Base-by-base conservation (phyloP, 768 basidiomycete species). In the Lentinula boryana region DNA sequence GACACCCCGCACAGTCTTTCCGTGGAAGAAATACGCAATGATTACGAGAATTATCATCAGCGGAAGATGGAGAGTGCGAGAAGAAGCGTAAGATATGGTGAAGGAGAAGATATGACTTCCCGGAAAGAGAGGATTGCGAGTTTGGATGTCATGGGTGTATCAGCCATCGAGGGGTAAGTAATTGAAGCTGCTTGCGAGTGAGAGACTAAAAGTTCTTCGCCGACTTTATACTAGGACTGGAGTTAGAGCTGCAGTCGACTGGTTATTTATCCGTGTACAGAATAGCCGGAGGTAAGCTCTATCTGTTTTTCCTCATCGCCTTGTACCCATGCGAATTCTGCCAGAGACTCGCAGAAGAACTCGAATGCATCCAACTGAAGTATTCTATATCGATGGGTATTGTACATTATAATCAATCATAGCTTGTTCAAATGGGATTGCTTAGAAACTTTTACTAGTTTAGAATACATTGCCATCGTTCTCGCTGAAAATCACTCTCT, bases 231-330 rank as follows among this genome's bases (percentile, higher is more conserved):
- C 9, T 65, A 97, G 95, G 46, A 92, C 91, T 33, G 95, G 95
- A 1, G 87, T 96, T 15, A 83, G 89, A 59, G 89, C 90, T 54
- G 94, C 91, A 0, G 91, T 97, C 2, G 91, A 97, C 68, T 98
- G 95, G 95, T 69, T 98, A 31, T 96, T 96, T 69, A 85, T 95
- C 58, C 83, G 95, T 0, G 95, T 97, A 4, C 93, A 96, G 74
- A 95, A 94, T 65, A 93, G 91, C 64, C 77, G 89, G 64, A 83
- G 85, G 88, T 86, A 61, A 40, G 71, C 63, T 32, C 23, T 9
- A 46, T 13, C 35, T 38, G n/a, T 44, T 7, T 7, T 4, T 60
- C 10, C n/a, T 48, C n/a, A 5, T 21, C 44, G 15, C 41, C 5
- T 16, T 31, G 27, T 27, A 46, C 56, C 44, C 18, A 31, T 46